Conservation (phyloP, 768 basidiomycete species). For the Termitomyces bulborhizus region DNA sequence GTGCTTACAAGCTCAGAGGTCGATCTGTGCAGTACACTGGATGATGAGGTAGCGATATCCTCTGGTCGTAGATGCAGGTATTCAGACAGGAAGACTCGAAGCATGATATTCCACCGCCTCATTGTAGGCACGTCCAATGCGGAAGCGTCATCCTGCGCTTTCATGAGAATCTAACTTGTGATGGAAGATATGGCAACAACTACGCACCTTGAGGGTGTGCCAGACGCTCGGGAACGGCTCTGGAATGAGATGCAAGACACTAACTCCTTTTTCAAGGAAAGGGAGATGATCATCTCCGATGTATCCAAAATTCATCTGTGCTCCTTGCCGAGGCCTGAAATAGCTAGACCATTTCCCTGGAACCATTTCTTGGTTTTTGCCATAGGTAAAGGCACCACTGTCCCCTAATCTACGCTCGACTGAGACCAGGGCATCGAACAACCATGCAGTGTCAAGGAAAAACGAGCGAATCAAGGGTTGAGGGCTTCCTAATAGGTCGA, state of each 20-base stretch:
- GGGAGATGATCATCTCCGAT: slow-evolving; percentile 95
- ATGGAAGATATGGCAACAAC: slow-evolving; percentile 26
- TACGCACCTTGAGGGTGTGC: slow-evolving; percentile 62
- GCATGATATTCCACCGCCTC: slow-evolving; percentile 83
- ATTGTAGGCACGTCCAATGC: slow-evolving; percentile 82
- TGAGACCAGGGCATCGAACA: slow-evolving; percentile 71
- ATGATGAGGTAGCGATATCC: slow-evolving; percentile 20
- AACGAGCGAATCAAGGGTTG: slow-evolving; percentile 74
- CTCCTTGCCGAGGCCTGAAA: slow-evolving; percentile 47
- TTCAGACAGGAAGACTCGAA: slow-evolving; percentile 85
- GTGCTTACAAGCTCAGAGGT: slow-evolving; percentile 43
- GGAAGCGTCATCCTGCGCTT: slow-evolving; percentile 78
- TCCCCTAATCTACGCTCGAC: slow-evolving; percentile 69
- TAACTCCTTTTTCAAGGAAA: slow-evolving; percentile 79
- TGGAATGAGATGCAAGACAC: slow-evolving; percentile 84
- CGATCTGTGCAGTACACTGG: slow-evolving; percentile 26
- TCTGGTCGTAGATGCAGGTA: slow-evolving; percentile 71
- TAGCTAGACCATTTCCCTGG: slow-evolving; percentile 55
- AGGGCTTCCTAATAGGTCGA: slow-evolving; percentile 84
- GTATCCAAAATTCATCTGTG: slow-evolving; percentile 39
- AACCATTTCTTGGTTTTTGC: slow-evolving; percentile 36
- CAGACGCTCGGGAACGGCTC: slow-evolving; percentile 87
- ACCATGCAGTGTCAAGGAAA: slow-evolving; percentile 87
- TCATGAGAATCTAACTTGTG: slow-evolving; percentile 3
- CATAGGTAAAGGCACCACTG: slow-evolving; percentile 53